Percentiles rank a stretch among this genome's conserved stretches.
Evolutionary conservation across 805 yeast species (phyloP).

Genomic region (Metschnikowia aberdeeniae): DNA sequence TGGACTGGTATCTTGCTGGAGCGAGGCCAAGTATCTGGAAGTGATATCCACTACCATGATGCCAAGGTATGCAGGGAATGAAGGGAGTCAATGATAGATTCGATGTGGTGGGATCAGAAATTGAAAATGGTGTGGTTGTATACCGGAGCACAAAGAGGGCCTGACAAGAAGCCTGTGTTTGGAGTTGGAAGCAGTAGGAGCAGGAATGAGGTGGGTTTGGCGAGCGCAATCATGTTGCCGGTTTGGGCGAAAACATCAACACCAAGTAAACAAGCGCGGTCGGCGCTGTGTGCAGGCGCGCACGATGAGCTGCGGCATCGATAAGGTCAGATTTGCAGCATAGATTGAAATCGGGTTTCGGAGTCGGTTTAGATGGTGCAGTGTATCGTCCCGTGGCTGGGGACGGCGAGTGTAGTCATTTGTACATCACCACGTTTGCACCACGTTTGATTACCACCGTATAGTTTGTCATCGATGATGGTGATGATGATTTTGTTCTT

Average conservation of each 20-base stretch:
- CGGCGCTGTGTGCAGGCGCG: too few species aligned
- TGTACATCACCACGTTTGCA: too few species aligned
- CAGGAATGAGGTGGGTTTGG: not conserved
- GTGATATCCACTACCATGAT: slow-evolving; percentile 29
- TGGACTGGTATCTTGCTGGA: slow-evolving; percentile 24
- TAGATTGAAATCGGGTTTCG: too few species aligned
- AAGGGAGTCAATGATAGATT: slow-evolving; percentile 3
- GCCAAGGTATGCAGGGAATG: slow-evolving; percentile 20
- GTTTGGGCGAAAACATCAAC: slow-evolving; percentile 4
- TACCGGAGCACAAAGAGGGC: not conserved
- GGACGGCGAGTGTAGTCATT: too few species aligned
- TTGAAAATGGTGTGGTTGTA: not conserved
- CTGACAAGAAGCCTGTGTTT: not conserved
- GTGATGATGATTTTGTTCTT: too few species aligned
- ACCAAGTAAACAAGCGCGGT: not conserved
- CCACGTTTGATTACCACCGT: too few species aligned
- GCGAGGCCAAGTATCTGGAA: slow-evolving; percentile 32
- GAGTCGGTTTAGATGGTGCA: too few species aligned
- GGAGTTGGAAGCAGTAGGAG: not conserved
- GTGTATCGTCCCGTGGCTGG: too few species aligned
- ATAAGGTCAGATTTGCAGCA: too few species aligned
- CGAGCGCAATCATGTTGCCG: slow-evolving; percentile 1
- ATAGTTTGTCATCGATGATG: too few species aligned
- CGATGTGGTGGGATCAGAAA: not conserved
- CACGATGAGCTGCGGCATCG: too few species aligned